Evolutionary conservation across 225 moss, liverwort and hornwort genomes (phyloP).

Genomic region (Polytrichum commune): DNA sequence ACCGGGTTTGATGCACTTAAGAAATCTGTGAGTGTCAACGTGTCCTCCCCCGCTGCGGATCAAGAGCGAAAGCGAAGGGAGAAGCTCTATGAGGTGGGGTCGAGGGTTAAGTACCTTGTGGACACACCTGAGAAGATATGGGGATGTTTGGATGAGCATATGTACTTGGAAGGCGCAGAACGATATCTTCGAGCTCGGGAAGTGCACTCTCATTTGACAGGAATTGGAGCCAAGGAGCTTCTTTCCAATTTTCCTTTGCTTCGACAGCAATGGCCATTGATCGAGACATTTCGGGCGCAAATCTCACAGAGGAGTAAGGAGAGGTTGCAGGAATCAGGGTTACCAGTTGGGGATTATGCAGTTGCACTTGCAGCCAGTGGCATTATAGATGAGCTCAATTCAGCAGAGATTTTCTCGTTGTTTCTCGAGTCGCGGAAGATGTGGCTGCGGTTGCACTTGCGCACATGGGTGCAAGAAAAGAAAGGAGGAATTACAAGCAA

Average conservation of each 20-base stretch:
- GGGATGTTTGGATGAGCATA: slow-evolving; percentile 97
- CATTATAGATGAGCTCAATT: slow-evolving; percentile 83
- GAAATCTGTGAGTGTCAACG: slow-evolving; percentile 58
- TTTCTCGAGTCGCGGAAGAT: slow-evolving; percentile 79
- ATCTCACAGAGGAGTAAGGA: slow-evolving; percentile 92
- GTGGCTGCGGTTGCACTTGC: slow-evolving; percentile 75
- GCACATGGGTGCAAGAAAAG: slow-evolving; percentile 35
- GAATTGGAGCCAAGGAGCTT: slow-evolving; percentile 46
- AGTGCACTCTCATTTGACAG: slow-evolving; percentile 72
- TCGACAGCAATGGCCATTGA: slow-evolving; percentile 90
- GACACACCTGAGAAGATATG: slow-evolving; percentile 99
- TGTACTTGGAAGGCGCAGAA: slow-evolving; percentile 90
- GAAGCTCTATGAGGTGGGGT: slow-evolving; percentile 68
- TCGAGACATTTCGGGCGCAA: slow-evolving; percentile 81
- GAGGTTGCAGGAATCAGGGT: slow-evolving; percentile 76
- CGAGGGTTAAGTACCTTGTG: slow-evolving; percentile 87
- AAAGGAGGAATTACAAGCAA: slow-evolving; percentile 10
- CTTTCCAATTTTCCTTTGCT: slow-evolving; percentile 77
- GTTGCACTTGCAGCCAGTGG: slow-evolving; percentile 78
- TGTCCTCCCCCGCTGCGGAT: slow-evolving; percentile 56
- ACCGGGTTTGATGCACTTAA: slow-evolving; percentile 64
- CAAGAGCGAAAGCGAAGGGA: slow-evolving; percentile 69
- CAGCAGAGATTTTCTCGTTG: slow-evolving; percentile 67
- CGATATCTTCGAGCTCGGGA: slow-evolving; percentile 83
- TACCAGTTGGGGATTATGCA: slow-evolving; percentile 69